Base-by-base conservation (phyloP, 805 yeast species). In the Starmerella powellii region DNA sequence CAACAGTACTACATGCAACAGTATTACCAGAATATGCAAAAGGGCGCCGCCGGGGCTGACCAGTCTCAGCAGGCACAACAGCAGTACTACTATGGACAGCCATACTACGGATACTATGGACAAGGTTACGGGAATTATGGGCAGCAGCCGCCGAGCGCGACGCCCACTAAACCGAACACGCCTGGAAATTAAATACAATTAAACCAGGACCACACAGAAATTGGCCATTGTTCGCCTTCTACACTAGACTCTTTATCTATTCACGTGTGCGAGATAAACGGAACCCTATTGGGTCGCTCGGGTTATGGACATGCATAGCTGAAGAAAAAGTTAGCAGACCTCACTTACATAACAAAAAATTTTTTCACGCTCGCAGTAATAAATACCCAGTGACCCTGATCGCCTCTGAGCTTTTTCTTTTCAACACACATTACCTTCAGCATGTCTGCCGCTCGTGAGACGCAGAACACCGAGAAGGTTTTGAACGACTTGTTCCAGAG, bases 401-500 rank as follows among this genome's bases (percentile, higher is more conserved):
- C 24, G 28, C 1, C 23, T 4, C 19, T 16, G 31, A 18, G 21
- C 30, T 38, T 18, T 35, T 31, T 24, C 29, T 21, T 34, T 41
- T 21, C 38, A 19, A 20, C 32, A 8, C 41, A 21, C 31, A 19
- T 15, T 6, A 27, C 30, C 23, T 30, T 42, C 39, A 36, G 27
- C 24, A 48, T 48, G 52, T 48, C 52, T 46, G 52, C 51, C 36
- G 44, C 47, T 41, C 52, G 52, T 24, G 63, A 58, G 53, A 56
- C 52, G 47, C 53, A 55, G 47, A 56, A 57, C 47, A 58, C 68
- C 45, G 56, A 63, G 49, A 51, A 86, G 70, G 95, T 87, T 68
- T 80, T 88, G 67, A 73, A 80, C 65, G 95, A 91, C 73, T 81
- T 91, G 64, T 84, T 91, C 72, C 73, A 80, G 70, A 85, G 85